Base-by-base conservation (phyloP, 2,329 filamentous ascomycete species). In the Colletotrichum sidae region DNA sequence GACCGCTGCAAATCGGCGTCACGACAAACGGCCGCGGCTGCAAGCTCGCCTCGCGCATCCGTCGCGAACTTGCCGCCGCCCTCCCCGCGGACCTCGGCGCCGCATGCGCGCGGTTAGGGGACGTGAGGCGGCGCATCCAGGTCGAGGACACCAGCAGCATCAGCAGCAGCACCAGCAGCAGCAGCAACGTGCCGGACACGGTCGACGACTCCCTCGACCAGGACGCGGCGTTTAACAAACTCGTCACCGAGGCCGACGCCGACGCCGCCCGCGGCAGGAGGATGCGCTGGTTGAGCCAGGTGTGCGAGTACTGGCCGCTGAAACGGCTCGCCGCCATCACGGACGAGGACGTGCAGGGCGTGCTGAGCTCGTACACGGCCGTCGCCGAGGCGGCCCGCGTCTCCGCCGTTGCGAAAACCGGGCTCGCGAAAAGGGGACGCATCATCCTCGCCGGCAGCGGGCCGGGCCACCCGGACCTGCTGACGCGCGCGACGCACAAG, bases 251-350 rank as follows among this genome's bases (percentile, higher is more conserved):
- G 51, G 88, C 90, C 49, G 93, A 96, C 72, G 80, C 86, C 1
- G 90, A 92, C 65, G 90, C 90, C 3, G 87, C 89, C 13, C 93
- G 93, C 74, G 94, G 87, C 25, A 85, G 95, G 65, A 87, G 96
- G 55, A 94, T 97, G 83, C 88, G 96, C 63, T 99, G 96, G 96
- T 83, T 99, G 1, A 88, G 92, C 17, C 96, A 99, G 76, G 93
- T 99, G 56, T 99, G 96, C 84, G 96, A 99, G 81, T 99, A 99
- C 79, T 99, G 96, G 96, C 94, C 96, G 2, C 84, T 99, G 34
- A 90, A 89, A 68, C 88, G 92, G 15, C 86, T 99, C 1, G 93
- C 94, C 8, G 84, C 86, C 45, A 90, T 98, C 68, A 90, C 87
- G 4, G 93, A 97, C 72, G 85, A 86, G 8, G 94, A 98, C 70